Percentiles rank a stretch among this genome's conserved stretches.
These are phyloP conservation scores for Termitomyces sp. DNA, from an alignment of 768 basidiomycete genomes.

Conservation along the genomic window DNA sequence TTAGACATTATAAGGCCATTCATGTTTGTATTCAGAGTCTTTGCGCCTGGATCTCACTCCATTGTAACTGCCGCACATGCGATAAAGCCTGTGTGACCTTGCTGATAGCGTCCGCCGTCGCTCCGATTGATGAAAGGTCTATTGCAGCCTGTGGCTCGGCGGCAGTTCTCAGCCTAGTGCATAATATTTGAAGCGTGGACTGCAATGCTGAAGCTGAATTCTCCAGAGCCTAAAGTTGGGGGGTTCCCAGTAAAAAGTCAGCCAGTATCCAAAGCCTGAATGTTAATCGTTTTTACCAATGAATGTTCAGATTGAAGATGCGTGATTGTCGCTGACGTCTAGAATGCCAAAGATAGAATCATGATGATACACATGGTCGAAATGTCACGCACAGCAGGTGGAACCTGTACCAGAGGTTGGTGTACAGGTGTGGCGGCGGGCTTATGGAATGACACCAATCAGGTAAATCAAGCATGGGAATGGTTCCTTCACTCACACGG, in stretches of 20 bases:
- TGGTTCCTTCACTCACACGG: conserved; percentile 3
- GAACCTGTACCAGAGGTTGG: background rate
- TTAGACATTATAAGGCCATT: background rate
- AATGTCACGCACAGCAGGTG: background rate
- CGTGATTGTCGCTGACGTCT: background rate
- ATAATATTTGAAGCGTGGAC: conserved; percentile 43
- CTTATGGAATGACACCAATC: background rate
- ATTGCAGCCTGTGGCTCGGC: conserved; percentile 28
- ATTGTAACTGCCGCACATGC: conserved; percentile 53
- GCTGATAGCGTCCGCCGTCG: conserved; percentile 62
- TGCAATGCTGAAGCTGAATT: conserved; percentile 45
- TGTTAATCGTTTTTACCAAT: conserved; percentile 1
- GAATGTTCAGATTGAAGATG: background rate
- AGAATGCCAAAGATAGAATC: background rate
- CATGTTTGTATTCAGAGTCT: conserved; percentile 3
- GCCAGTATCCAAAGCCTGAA: background rate
- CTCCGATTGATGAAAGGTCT: conserved; percentile 46
- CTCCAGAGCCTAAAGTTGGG: conserved; percentile 20
- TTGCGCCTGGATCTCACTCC: conserved; percentile 32
- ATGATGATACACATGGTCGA: background rate
- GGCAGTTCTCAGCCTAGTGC: conserved; percentile 42
- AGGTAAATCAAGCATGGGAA: background rate
- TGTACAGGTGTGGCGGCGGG: background rate
- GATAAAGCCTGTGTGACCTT: conserved; percentile 60
- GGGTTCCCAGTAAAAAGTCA: background rate